Base-by-base conservation (phyloP, 768 basidiomycete species). In the Phlebiopsis flavidoalba region DNA sequence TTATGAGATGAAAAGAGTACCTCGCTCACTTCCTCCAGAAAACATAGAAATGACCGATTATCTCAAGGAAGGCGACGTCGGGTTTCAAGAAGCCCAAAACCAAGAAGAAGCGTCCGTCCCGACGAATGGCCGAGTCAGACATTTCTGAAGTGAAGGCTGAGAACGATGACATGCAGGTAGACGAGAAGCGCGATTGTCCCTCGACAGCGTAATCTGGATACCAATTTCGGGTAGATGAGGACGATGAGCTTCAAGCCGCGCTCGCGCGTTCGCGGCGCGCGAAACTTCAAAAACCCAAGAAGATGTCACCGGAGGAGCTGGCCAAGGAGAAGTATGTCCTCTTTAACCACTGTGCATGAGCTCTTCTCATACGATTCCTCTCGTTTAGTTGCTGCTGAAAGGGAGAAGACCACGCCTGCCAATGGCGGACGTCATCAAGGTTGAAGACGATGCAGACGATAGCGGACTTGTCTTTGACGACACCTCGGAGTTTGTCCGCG, bases 41-140 rank as follows among this genome's bases (percentile, higher is more conserved):
- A 96, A 94, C 65, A 67, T 94, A 22, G 88, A 91, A 65, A 83
- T 82, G 2, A 78, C 82, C n/a, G 97, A 98, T 71, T 98, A 98
- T 67, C 71, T 93, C 7, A 84, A 93, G 72, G 94, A 93, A 71
- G 94, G 93, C 2, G 95, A 98, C 62, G 77, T 86, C 21, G 95
- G n/a, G 93, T 3, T 98, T 98, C 76, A 98, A 97, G 78, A 98
- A 96, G 72, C 86, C 86, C 3, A 98, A 95, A 93, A 92, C 88
- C 37, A 99, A 95, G 78, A 98, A 97, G 82, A 97, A 95, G 72
- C 86, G 91, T 7, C 77, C 88, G 5, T 83, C 85, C 15, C 81
- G 93, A 45, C 83, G 89, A 56, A 82, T 77, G 2, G 81, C 81
- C 26, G 79, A 77, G n/a, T 71, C 76, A 12, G 84, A 85, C 35